These are phyloP conservation scores for Aspergillus vadensis DNA, from an alignment of 2,329 filamentous ascomycete genomes.

Conservation along the genomic window DNA sequence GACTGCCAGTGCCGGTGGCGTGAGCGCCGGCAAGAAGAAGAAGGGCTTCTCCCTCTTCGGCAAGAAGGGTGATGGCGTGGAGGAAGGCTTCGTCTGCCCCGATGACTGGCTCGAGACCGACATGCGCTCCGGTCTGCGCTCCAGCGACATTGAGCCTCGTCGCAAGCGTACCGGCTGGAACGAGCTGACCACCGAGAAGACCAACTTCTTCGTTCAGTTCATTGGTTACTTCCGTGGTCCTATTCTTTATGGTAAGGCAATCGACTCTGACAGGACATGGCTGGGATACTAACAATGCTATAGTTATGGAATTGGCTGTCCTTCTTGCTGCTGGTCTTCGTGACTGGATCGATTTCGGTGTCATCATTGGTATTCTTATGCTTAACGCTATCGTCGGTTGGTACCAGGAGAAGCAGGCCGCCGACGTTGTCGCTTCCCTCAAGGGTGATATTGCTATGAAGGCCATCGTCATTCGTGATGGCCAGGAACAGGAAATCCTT, in stretches of 20 bases:
- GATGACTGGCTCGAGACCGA: constrained; percentile 71
- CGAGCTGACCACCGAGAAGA: constrained; percentile 72
- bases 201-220: constrained; percentile 74
- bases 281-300: constrained; percentile 5
- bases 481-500: constrained; percentile 67
- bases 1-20: constrained; percentile 47
- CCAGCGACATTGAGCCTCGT: constrained; percentile 62
- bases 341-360: constrained; percentile 76
- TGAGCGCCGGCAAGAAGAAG: constrained; percentile 49
- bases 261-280: neutral
- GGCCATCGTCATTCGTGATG: constrained; percentile 67
- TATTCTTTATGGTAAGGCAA: constrained; percentile 70
- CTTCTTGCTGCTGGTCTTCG: constrained; percentile 71
- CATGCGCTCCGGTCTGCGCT: constrained; percentile 64
- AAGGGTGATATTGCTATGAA: constrained; percentile 81
- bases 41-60: constrained; percentile 60
- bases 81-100: constrained; percentile 53
- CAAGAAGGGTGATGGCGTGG: constrained; percentile 28
- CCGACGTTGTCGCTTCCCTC: constrained; percentile 71
- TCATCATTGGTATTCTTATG: constrained; percentile 73
- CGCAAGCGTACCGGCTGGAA: constrained; percentile 70
- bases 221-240: constrained; percentile 74
- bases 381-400: constrained; percentile 77
- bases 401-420: constrained; percentile 80
- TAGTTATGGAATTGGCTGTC: constrained; percentile 74